Evolutionary conservation across 768 basidiomycete genomes (phyloP), one percentile per base, ranked within the genome.

Genomic region (Kwoniella sp.): DNA sequence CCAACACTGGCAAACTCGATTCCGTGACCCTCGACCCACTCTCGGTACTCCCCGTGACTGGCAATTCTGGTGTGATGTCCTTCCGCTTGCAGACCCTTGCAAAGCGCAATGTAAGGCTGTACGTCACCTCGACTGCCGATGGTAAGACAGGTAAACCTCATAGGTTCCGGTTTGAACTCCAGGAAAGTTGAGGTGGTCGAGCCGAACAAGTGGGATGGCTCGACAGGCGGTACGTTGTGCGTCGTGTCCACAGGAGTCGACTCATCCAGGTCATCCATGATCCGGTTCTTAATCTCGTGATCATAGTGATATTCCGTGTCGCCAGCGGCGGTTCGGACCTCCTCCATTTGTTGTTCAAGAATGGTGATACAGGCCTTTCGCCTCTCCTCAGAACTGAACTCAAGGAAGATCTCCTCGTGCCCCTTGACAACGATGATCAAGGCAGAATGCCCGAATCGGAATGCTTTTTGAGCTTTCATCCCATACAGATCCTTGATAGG

Each of bases 81-180:
- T 71, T 72, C 68, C 20, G 73, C 73, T 44, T 74, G 70, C n/a
- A 74, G 47, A 23, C 69, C 92, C 73, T 92, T 95, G 20, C 88
- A 88, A 8, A 99, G 79, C 1, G 95, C 85, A 63, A 99, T 98
- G 70, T 98, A 99, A 10, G 93, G 93, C 73, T 99, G 93, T 8
- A 98, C 95, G 71, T 99, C 93, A 45, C 93, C 93, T 44, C 93
- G 81, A 19, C 89, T 91, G 5, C 93, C 93, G 61, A 99, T 95
- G 1, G 93, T 96, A 57, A 98, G 76, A 76, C 93, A 90, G 0
- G 95, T 96, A 67, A 99, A 88, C 62, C 83, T 85, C 55, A 99
- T 75, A 2, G 87, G 78, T 61, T 87, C 81, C 2, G 93, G 95
- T 73, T 90, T 92, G 78, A 99, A 99, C 5, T 90, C 93, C 59